Evolutionary conservation across 495 filamentous ascomycete genomes (phyloP), one percentile per base, ranked within the genome.

Genomic region (Aspergillus nanangensis): DNA sequence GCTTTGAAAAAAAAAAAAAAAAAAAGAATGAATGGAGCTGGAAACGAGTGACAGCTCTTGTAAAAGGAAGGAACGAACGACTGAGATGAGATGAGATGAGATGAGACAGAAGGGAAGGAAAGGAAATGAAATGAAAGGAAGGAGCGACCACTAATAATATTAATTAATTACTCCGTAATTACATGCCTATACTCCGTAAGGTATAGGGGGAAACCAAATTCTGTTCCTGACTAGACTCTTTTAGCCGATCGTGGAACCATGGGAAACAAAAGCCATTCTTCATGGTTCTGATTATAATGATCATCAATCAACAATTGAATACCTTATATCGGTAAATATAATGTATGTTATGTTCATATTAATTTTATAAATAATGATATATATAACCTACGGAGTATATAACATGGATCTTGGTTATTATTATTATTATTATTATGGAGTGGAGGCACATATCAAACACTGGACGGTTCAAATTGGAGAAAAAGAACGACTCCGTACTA

Each of bases 21-120:
- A 22, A 17, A 70, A 63, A 56, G 65, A 70, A 52, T 52, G 67
- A 61, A 64, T 67, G 53, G 57, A 61, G 57, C 62, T 63, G 61
- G 50, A 57, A 70, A 69, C 47, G 63, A 70, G 55, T 55, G 61
- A 65, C 62, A 64, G 65, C 60, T 57, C 64, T 62, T 60, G 59
- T 66, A 37, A 38, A 47, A 38, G 29, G 22, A 38, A 24, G 29
- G 23, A 44, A 51, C 18, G 38, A 45, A 52, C 17, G 40, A 51
- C 39, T 29, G 35, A 42, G 45, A 41, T 8, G 40, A 37, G 43
- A 20, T 22, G 24, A 47, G 38, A 48, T 24, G 52, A 48, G 41
- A 41, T 39, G n/a, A n/a, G n/a, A n/a, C n/a, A n/a, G 34, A 45
- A 37, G 47, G 27, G 21, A 39, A 48, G 29, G 53, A 58, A 27